phyloP scores from a whole-genome alignment of 1,284 basidiomycete genomes.

The Somion occarium region DNA sequence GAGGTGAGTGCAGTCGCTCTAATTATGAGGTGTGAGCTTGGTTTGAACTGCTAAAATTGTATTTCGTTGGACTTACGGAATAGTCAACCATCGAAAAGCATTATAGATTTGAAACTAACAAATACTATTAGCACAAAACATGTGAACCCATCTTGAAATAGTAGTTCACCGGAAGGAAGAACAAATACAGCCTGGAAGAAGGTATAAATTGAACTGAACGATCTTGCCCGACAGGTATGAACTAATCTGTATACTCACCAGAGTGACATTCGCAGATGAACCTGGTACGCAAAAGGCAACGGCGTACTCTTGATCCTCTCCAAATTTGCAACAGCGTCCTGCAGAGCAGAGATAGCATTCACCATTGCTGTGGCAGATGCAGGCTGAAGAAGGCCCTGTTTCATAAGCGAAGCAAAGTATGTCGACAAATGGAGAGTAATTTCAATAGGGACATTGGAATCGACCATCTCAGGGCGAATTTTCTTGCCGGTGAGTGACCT shows the following conservation, averaged over 20 bases:
- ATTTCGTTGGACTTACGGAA: slow-evolving; percentile 34
- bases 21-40: not conserved
- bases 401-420: slow-evolving; percentile 47
- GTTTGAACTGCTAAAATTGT: not conserved
- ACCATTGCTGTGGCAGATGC: slow-evolving; percentile 48
- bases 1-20: slow-evolving; percentile 53
- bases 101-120: slow-evolving; percentile 52
- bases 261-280: slow-evolving; percentile 58
- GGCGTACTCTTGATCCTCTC: slow-evolving; percentile 61
- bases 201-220: not conserved
- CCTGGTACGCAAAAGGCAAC: slow-evolving; percentile 66
- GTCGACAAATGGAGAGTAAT: slow-evolving; percentile 53
- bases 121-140: not conserved
- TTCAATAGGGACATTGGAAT: slow-evolving; percentile 64
- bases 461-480: slow-evolving; percentile 38
- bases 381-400: slow-evolving; percentile 40
- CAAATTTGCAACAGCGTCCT: slow-evolving; percentile 56
- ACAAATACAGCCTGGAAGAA: slow-evolving; percentile 49
- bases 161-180: slow-evolving; percentile 54
- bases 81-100: slow-evolving; percentile 48
- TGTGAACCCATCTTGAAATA: not conserved
- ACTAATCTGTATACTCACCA: slow-evolving; percentile 44
- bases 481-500: slow-evolving; percentile 35
- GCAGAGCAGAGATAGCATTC: slow-evolving; percentile 39
- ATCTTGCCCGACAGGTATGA: not conserved